phyloP scores from a whole-genome alignment of 1,139 yeast genomes.

The Kodamaea sp. region DNA sequence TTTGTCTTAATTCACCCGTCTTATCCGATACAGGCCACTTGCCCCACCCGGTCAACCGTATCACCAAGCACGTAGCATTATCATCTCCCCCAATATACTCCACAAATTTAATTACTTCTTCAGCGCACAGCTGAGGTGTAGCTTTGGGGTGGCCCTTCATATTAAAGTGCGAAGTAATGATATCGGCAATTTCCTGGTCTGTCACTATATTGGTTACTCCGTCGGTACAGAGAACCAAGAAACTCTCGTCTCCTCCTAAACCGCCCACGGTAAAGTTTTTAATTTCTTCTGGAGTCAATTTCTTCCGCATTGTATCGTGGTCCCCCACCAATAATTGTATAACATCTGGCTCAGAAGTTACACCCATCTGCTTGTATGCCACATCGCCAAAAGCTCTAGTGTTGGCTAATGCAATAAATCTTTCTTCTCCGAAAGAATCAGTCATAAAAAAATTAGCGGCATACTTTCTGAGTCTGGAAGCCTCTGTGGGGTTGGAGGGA shows the following conservation, averaged over 20 bases:
- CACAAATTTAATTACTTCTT: conserved; percentile 79
- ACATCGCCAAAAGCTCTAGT: conserved; percentile 93
- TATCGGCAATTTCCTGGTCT: conserved; percentile 90
- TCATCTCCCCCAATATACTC: conserved; percentile 92
- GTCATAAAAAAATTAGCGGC: conserved; percentile 77
- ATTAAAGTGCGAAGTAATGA: conserved; percentile 72
- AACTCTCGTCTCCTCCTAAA: conserved; percentile 78
- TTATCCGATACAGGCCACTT: conserved; percentile 83
- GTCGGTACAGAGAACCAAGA: conserved; percentile 75
- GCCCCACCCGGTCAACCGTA: conserved; percentile 90
- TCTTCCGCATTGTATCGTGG: conserved; percentile 30
- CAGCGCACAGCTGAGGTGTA: conserved; percentile 83
- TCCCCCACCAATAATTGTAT: conserved; percentile 66
- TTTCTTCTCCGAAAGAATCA: conserved; percentile 91
- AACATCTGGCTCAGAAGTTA: conserved; percentile 90
- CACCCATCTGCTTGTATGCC: conserved; percentile 76
- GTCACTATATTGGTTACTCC: conserved; percentile 80
- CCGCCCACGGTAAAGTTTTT: conserved; percentile 48
- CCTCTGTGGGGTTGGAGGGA: conserved; percentile 81
- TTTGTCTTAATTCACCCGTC: conserved; percentile 79
- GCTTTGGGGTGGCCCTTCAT: conserved; percentile 68
- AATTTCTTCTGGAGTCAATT: conserved; percentile 42
- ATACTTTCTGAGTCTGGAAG: conserved; percentile 66
- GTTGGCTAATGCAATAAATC: conserved; percentile 84
- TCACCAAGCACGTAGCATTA: conserved; percentile 85